Conservation (phyloP, 78 protist species). For the Speleostelium caveatum region DNA sequence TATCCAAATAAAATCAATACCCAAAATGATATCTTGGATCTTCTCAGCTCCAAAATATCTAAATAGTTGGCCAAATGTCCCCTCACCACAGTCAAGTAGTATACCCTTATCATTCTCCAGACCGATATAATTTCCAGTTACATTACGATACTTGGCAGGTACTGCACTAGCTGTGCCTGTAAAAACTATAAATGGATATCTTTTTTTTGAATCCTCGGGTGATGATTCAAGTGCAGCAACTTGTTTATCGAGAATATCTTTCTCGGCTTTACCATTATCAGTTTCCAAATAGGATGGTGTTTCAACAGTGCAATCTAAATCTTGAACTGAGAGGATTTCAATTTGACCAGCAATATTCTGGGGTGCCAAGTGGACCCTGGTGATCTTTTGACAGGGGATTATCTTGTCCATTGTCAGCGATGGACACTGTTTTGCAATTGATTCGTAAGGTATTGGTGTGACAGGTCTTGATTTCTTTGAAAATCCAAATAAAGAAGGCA, state of each 20-base stretch:
- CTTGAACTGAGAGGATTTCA: background rate
- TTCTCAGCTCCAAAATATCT: conserved; percentile 79
- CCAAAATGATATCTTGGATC: conserved; percentile 1
- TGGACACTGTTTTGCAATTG: background rate
- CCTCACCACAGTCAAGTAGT: conserved; percentile 96
- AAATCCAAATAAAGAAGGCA: background rate
- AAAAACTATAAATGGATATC: conserved; percentile 50
- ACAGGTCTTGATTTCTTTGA: background rate
- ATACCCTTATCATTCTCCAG: background rate
- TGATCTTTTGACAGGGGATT: conserved; percentile 6
- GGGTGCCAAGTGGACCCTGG: background rate
- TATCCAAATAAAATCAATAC: conserved; percentile 79
- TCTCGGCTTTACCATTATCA: background rate
- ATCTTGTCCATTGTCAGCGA: background rate
- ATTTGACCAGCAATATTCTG: background rate
- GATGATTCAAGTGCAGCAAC: background rate
- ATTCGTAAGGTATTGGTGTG: background rate
- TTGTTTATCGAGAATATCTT: background rate
- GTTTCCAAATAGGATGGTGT: background rate
- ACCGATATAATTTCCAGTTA: conserved; percentile 37
- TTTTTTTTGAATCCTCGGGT: background rate
- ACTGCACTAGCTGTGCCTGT: conserved; percentile 58
- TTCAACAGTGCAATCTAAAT: background rate
- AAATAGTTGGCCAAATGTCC: conserved; percentile 90
- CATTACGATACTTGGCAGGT: conserved; percentile 55